A percentile compares a stretch with the other conserved stretches of the same genome.
Conservation (phyloP, 23 red algal species). For the Gracilaria domingensis region DNA sequence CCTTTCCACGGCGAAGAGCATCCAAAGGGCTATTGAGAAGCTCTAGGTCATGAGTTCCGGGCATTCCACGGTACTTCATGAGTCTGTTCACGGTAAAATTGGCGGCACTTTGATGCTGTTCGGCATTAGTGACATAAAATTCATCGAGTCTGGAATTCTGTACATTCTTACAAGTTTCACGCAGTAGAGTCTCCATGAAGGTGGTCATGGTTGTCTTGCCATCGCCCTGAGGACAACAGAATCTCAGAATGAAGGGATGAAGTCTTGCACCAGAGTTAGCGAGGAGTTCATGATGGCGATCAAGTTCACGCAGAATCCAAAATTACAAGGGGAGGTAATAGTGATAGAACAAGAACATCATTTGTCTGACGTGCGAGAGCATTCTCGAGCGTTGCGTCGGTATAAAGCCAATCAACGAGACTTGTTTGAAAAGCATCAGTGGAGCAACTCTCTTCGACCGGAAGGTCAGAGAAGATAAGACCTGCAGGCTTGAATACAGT, state of each 20-base stretch:
- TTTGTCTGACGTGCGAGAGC: slow-evolving; percentile 65
- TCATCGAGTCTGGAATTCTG: slow-evolving; percentile 88
- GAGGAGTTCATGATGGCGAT: slow-evolving; percentile 4
- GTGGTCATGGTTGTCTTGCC: slow-evolving; percentile 96
- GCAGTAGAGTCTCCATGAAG: slow-evolving; percentile 73
- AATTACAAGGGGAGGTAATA: slow-evolving; percentile 91
- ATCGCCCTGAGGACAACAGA: slow-evolving; percentile 96
- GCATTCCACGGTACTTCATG: slow-evolving; percentile 88
- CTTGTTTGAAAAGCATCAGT: slow-evolving; percentile 21
- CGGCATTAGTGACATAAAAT: slow-evolving; percentile 90
- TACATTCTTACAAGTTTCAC: slow-evolving; percentile 21
- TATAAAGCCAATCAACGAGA: slow-evolving; percentile 67
- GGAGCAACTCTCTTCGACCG: slow-evolving; percentile 6
- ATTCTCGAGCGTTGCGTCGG: slow-evolving; percentile 58
- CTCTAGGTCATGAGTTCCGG: slow-evolving; percentile 90
- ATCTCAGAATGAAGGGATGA: slow-evolving; percentile 78
- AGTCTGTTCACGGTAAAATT: slow-evolving; percentile 66
- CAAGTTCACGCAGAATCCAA: slow-evolving; percentile 75
- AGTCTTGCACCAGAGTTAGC: not conserved
- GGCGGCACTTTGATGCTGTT: slow-evolving; percentile 77
- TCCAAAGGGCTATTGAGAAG: slow-evolving; percentile 65
- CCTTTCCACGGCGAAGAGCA: slow-evolving; percentile 44
- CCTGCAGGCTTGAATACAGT: slow-evolving; percentile 30
- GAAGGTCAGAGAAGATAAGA: slow-evolving; percentile 19
- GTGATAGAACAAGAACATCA: slow-evolving; percentile 64